Base-by-base conservation (phyloP, 352 stramenopile genomes). In the Phytopythium chamaehyphon region DNA sequence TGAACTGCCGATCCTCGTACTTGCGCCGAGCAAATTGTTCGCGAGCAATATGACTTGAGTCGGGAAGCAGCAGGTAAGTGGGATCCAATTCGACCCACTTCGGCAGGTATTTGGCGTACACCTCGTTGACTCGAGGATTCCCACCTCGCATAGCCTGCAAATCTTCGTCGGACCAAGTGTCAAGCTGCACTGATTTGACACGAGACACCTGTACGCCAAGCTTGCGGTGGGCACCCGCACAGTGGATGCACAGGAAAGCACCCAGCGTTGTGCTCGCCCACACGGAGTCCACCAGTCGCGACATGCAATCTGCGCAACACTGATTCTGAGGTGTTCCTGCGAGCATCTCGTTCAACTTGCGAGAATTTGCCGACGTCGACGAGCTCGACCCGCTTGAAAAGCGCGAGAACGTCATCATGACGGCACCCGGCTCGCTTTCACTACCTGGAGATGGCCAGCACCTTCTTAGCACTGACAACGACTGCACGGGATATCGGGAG, bases 181-280 rank as follows among this genome's bases (percentile, higher is more conserved):
- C 81, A 47, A 94, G 60, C 49, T 91, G 74, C 22, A 93, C 62
- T 12, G 77, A 94, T 47, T 94, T 93, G 43, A 94, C 59, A 18
- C 80, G 73, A 2, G 91, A 98, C 18, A 98, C 73, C 66, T 99
- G 93, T 21, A 98, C 91, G 31, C 96, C 96, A 22, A 99, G 79
- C 50, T 88, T 97, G 42, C 96, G 84, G 59, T 99, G 95, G 8
- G 96, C 88, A 14, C 93, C 95, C 38, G 88, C 93, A 57, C 96
- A 98, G 62, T 98, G 73, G 65, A 98, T 97, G 56, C 96, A 98
- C 31, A 99, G 61, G 47, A 98, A 85, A 6, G 96, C 82, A 4
- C 96, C 94, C 19, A 98, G 62, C 24, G 97, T 98, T 19, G 96
- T 82, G 44, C 85, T 97, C 33, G 90, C 93, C 96, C 96, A 98